phyloP scores from a whole-genome alignment of 371 early-diverging fungal species.

The Lichtheimia ramosa region DNA sequence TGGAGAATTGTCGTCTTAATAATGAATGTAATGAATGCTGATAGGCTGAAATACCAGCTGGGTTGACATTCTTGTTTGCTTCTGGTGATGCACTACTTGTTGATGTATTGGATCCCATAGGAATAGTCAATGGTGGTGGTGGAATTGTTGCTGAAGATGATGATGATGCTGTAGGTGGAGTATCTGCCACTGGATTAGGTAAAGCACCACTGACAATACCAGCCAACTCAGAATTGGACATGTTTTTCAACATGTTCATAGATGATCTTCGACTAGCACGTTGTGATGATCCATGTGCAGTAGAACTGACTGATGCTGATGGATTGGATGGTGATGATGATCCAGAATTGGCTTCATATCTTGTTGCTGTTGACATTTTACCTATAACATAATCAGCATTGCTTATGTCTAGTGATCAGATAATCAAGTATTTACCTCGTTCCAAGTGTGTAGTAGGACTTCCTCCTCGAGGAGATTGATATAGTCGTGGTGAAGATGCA shows the following conservation, averaged over 20 bases:
- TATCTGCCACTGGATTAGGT: slow-evolving; percentile 26
- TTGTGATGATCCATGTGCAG: slow-evolving; percentile 6
- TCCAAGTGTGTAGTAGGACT: slow-evolving; percentile 16
- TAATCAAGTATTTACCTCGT: slow-evolving; percentile 7
- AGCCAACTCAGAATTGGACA: slow-evolving; percentile 28
- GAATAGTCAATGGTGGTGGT: slow-evolving; percentile 3
- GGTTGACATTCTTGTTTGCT: not conserved
- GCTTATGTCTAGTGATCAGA: not conserved
- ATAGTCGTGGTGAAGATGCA: slow-evolving; percentile 17
- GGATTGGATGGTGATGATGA: slow-evolving; percentile 2
- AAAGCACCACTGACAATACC: slow-evolving; percentile 27
- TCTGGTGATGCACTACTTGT: not conserved
- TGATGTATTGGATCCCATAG: not conserved
- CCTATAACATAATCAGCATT: not conserved
- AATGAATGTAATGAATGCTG: slow-evolving; percentile 26
- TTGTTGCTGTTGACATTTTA: not conserved
- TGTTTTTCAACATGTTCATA: slow-evolving; percentile 28
- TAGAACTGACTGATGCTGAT: slow-evolving; percentile 1
- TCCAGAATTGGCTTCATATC: not conserved
- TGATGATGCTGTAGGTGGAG: slow-evolving; percentile 9
- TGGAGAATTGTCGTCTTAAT: slow-evolving; percentile 19
- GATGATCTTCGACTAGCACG: slow-evolving; percentile 25
- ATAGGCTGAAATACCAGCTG: slow-evolving; percentile 13
- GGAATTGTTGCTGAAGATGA: not conserved
- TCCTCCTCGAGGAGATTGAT: slow-evolving; percentile 17